Conservation (phyloP, 345 rosid genomes). For the Carallia pectinifolia region DNA sequence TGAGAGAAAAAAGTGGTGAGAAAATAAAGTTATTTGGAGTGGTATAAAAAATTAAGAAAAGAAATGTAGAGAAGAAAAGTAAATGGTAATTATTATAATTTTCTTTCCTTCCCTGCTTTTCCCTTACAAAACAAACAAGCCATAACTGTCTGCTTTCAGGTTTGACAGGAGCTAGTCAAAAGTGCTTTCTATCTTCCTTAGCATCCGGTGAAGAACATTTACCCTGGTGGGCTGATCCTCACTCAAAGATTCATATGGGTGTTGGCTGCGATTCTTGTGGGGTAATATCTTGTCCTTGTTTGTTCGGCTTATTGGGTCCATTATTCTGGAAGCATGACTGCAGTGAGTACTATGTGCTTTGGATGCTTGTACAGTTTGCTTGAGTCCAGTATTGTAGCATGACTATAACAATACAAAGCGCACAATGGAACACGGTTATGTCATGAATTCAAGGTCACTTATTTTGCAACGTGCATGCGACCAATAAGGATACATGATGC, state of each 20-base stretch:
- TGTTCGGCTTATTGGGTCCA: neutral
- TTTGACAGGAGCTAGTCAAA: slow-evolving; percentile 24
- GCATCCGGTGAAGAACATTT: slow-evolving; percentile 8
- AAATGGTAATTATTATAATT: no score
- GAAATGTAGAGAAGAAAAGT: no score
- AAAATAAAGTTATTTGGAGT: no score
- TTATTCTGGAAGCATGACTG: neutral
- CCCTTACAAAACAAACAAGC: no score
- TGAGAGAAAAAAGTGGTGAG: no score
- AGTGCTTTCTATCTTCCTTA: slow-evolving; percentile 11
- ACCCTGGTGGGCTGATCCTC: slow-evolving; percentile 28
- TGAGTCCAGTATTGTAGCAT: no score
- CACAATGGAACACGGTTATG: slow-evolving; percentile 2
- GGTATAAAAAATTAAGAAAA: no score
- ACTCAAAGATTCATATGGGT: slow-evolving; percentile 28
- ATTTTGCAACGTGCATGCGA: neutral
- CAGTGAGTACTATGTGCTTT: no score
- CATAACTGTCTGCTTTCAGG: slow-evolving; percentile 30
- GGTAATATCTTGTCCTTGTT: slow-evolving; percentile 31
- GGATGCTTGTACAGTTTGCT: no score
- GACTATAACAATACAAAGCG: neutral
- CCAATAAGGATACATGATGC: no score
- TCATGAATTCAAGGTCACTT: no score
- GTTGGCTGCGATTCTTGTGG: slow-evolving; percentile 84
- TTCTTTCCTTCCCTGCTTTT: no score